These are phyloP conservation scores for Nigrograna mackinnonii DNA, from an alignment of 2,329 filamentous ascomycete genomes.

Conservation along the genomic window DNA sequence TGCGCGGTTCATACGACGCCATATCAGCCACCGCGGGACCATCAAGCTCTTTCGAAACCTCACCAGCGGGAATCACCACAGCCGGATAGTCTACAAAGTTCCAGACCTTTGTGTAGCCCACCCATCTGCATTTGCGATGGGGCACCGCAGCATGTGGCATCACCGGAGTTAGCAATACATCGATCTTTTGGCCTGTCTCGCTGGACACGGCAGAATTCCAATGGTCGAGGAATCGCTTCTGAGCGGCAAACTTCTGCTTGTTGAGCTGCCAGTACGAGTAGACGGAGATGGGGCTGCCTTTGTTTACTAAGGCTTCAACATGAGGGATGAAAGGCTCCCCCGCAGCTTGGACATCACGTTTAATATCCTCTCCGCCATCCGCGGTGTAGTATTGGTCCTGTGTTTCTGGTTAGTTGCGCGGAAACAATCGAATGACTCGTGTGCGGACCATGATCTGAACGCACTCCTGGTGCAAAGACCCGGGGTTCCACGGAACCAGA, in stretches of 20 bases:
- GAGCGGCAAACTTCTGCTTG: constrained; percentile 56
- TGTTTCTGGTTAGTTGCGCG: constrained; percentile 2
- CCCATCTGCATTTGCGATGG: constrained; percentile 50
- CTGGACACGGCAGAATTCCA: constrained; percentile 56
- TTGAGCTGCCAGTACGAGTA: constrained; percentile 72
- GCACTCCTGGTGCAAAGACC: constrained; percentile 56
- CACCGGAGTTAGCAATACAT: constrained; percentile 61
- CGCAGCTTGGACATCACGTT: constrained; percentile 54
- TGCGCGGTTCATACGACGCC: constrained; percentile 48
- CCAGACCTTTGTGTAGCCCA: constrained; percentile 66
- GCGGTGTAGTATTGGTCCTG: constrained; percentile 65
- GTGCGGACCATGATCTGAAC: constrained; percentile 56
- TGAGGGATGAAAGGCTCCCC: constrained; percentile 57
- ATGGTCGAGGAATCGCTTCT: constrained; percentile 62
- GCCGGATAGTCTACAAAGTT: constrained; percentile 66
- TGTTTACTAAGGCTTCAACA: constrained; percentile 60
- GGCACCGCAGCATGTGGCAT: constrained; percentile 64
- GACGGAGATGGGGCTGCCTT: constrained; percentile 57
- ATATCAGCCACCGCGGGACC: constrained; percentile 29
- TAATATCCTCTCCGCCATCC: constrained; percentile 67
- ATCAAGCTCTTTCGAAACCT: constrained; percentile 48
- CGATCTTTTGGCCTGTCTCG: constrained; percentile 51
- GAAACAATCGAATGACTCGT: neutral
- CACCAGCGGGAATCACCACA: constrained; percentile 59
- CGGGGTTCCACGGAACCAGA: constrained; percentile 55